phyloP scores from a whole-genome alignment of 345 rosid genomes.

The Eucalyptus cloeziana region DNA sequence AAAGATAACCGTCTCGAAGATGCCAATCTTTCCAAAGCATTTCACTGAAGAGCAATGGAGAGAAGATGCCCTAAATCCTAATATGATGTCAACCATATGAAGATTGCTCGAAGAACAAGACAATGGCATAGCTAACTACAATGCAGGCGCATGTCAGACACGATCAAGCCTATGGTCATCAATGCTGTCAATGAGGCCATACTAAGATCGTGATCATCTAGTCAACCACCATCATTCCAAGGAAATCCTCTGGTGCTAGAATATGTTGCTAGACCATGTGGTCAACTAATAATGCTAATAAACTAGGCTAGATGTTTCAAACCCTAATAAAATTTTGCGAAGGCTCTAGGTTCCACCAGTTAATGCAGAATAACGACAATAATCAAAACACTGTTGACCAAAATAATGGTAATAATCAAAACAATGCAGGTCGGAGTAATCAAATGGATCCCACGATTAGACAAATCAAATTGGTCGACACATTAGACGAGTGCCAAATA shows the following conservation, averaged over 20 bases:
- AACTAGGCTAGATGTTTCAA: background rate
- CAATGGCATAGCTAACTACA: background rate
- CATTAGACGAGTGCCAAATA: background rate
- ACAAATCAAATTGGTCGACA: background rate
- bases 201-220: no score
- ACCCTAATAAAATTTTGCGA: background rate
- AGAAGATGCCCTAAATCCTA: background rate
- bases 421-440: background rate
- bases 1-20: background rate
- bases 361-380: background rate
- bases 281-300: background rate
- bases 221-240: no score
- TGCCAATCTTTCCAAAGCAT: background rate
- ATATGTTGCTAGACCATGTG: background rate
- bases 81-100: background rate
- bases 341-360: background rate
- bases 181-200: background rate
- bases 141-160: background rate
- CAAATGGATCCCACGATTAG: background rate
- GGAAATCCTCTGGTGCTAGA: background rate
- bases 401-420: background rate
- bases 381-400: background rate
- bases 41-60: background rate
- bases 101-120: background rate
- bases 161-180: background rate